A percentile compares a stretch with the other conserved stretches of the same genome.
These are phyloP conservation scores for Ampelocalamus luodianensis DNA, from an alignment of 176 grass and related monocot genomes.

Conservation along the genomic window DNA sequence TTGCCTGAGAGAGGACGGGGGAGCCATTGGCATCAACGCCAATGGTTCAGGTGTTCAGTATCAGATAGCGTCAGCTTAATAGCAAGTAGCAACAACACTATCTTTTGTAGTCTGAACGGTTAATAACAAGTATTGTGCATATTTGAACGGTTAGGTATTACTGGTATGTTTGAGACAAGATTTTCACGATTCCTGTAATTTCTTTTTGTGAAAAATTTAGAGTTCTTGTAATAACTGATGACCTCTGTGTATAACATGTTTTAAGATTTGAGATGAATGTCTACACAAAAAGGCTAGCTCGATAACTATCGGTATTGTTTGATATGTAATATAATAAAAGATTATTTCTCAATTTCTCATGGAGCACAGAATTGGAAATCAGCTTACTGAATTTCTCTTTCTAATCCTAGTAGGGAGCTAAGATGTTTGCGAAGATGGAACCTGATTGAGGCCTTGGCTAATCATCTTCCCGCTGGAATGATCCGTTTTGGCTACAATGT, in stretches of 20 bases:
- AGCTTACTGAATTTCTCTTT: background rate
- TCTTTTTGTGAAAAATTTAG: too few relatives aligned
- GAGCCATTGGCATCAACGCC: background rate
- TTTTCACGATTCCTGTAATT: too few relatives aligned
- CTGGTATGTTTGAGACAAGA: too few relatives aligned
- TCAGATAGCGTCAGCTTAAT: background rate
- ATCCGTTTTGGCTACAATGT: background rate
- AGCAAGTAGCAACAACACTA: too few relatives aligned
- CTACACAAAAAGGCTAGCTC: background rate
- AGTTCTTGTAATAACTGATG: background rate
- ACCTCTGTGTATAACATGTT: background rate
- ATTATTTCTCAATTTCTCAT: background rate
- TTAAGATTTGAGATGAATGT: background rate
- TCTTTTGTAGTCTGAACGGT: too few relatives aligned
- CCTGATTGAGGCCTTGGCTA: background rate
- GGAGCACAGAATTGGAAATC: background rate
- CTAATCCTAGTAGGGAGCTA: background rate
- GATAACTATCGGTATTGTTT: background rate
- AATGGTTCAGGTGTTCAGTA: background rate
- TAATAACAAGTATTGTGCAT: too few relatives aligned
- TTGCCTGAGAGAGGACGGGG: background rate
- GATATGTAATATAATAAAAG: background rate
- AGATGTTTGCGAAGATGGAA: background rate
- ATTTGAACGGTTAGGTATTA: too few relatives aligned
- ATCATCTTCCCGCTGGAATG: background rate